Evolutionary conservation across 768 basidiomycete species (phyloP).

Genomic region (Mrakia hoshinonis): DNA sequence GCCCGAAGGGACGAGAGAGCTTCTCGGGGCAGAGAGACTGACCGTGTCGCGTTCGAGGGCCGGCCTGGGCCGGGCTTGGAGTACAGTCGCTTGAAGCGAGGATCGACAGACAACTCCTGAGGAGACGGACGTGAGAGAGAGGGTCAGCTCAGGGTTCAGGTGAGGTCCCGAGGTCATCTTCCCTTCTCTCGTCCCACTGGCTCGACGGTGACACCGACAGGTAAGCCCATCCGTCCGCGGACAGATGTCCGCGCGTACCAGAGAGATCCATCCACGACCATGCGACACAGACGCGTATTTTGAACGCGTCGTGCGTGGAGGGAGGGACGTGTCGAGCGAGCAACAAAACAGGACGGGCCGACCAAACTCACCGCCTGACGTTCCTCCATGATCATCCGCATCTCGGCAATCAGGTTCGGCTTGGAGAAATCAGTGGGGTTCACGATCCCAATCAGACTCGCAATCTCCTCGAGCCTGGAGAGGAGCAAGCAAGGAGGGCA

Average conservation of each 20-base stretch:
- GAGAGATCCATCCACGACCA: no score
- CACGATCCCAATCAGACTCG: neutral
- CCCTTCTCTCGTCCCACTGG: no score
- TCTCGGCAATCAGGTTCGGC: neutral
- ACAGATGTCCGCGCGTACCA: no score
- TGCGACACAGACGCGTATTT: no score
- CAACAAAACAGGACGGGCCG: neutral
- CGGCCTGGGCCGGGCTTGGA: neutral
- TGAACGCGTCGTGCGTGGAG: neutral
- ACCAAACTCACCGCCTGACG: neutral
- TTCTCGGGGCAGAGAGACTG: neutral
- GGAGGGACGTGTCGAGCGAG: neutral
- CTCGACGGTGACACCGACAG: no score
- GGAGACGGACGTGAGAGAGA: no score
- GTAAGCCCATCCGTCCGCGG: no score
- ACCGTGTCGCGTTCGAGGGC: neutral
- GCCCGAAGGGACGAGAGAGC: neutral
- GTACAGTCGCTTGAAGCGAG: neutral
- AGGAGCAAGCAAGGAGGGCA: neutral
- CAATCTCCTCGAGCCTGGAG: constrained; percentile 17
- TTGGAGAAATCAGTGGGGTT: neutral
- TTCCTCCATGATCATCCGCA: neutral
- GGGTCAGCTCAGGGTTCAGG: no score
- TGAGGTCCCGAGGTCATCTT: no score
- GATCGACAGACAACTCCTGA: neutral